Conservation (phyloP, 106 monocot genomes). For the Platanthera zijinensis region DNA sequence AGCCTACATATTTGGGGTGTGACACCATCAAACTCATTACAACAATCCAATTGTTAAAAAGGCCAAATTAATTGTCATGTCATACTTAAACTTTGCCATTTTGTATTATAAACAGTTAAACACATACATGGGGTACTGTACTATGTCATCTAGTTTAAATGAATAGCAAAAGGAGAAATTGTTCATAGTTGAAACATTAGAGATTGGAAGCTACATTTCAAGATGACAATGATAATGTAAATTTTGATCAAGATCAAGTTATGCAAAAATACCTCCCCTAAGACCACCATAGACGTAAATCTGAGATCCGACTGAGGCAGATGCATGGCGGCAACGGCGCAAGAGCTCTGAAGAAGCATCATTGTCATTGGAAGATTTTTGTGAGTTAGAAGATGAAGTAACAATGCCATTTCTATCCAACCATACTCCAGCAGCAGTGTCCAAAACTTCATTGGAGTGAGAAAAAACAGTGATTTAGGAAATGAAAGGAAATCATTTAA, state of each 20-base stretch:
- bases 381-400: constrained; percentile 42
- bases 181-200: not conserved
- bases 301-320: constrained; percentile 61
- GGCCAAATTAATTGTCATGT: too few relatives aligned
- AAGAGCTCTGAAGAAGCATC: constrained; percentile 71
- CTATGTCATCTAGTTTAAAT: too few relatives aligned
- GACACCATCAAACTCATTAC: too few relatives aligned
- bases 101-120: too few relatives aligned
- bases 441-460: constrained; percentile 63
- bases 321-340: constrained; percentile 92
- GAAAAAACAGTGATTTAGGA: constrained; percentile 7
- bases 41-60: too few relatives aligned
- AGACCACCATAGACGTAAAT: constrained; percentile 86
- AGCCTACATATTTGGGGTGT: too few relatives aligned
- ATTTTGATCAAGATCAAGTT: not conserved
- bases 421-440: constrained; percentile 99
- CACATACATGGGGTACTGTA: too few relatives aligned
- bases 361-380: constrained; percentile 44
- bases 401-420: constrained; percentile 88
- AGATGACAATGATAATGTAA: not conserved
- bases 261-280: constrained; percentile 63
- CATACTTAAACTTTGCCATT: too few relatives aligned
- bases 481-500: not conserved
- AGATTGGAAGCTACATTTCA: too few relatives aligned
- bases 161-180: not conserved